Base-by-base conservation (phyloP, 2,329 filamentous ascomycete genomes). In the Cercospora canescens region DNA sequence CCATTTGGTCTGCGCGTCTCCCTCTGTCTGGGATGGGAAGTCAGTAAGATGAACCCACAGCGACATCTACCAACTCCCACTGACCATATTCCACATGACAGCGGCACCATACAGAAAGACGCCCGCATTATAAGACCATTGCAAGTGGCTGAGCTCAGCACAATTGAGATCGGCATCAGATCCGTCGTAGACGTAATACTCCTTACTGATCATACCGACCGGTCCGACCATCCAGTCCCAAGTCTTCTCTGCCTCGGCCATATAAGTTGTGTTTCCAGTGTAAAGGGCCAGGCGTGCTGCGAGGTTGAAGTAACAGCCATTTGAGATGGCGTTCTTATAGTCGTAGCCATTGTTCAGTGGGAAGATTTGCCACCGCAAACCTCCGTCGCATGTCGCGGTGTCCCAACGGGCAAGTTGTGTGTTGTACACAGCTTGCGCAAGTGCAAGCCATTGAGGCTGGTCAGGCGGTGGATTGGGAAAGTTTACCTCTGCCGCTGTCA, bases 211-310 rank as follows among this genome's bases (percentile, higher is more conserved):
- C 85, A 92, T 81, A 14, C 86, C 85, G 8, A 88, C 77, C 1
- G 48, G 60, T 1, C 78, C 76, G 7, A 63, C 64, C 11, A 70
- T 70, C 78, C 78, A 79, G 62, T 78, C 72, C 72, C 73, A 80
- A 50, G 71, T 72, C 62, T 69, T 73, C 59, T 79, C 77, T 1
- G 85, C 85, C 88, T 89, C 91, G 72, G 91, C 85, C 80, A 82
- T 68, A 70, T 91, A 91, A 0, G 84, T 88, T 63, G 67, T 12
- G 63, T 79, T 81, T 11, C 74, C 71, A 12, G 79, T 81, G 66
- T 81, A 81, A 35, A 74, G 73, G 2, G 72, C 78, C 14, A 81
- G 71, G 34, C 79, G 73, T 16, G 84, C 79, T 6, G 80, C 81
- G n/a, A 86, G 72, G 67, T 85, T 81, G 76, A 85, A 85, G 73